phyloP scores from a whole-genome alignment of 2,329 filamentous ascomycete genomes.

The Aureobasidium sp. region DNA sequence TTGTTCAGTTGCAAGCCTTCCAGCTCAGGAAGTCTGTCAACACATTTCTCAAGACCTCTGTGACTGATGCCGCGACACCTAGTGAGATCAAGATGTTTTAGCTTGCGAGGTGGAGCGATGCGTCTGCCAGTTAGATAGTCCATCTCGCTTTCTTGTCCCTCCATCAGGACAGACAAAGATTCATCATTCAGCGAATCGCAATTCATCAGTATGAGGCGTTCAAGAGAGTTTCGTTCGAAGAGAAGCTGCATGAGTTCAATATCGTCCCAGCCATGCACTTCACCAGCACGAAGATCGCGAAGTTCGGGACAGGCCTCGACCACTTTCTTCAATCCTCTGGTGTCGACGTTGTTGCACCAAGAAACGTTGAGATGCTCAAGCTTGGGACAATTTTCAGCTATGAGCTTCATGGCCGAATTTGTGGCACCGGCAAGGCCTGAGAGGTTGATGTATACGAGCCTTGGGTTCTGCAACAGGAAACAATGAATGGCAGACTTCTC shows the following conservation, averaged over 20 bases:
- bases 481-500: conserved; percentile 72
- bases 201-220: conserved; percentile 73
- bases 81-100: conserved; percentile 80
- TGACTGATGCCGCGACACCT: conserved; percentile 70
- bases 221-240: conserved; percentile 73
- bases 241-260: conserved; percentile 63
- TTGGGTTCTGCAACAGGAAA: conserved; percentile 68
- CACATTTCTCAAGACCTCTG: conserved; percentile 61
- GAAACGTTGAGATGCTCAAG: conserved; percentile 84
- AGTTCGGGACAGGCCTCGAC: conserved; percentile 66
- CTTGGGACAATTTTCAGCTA: conserved; percentile 70
- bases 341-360: conserved; percentile 84
- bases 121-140: conserved; percentile 73
- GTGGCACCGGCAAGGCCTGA: conserved; percentile 73
- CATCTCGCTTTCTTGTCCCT: conserved; percentile 67
- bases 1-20: conserved; percentile 79
- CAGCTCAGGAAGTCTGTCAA: conserved; percentile 67
- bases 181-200: conserved; percentile 73
- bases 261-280: conserved; percentile 73
- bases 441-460: conserved; percentile 77
- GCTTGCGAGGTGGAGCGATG: conserved; percentile 65
- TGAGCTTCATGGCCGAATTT: conserved; percentile 78
- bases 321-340: conserved; percentile 64
- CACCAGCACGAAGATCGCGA: conserved; percentile 72
- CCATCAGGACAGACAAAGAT: conserved; percentile 64